phyloP scores from a whole-genome alignment of 2,329 filamentous ascomycete genomes.

The Bipolaris oryzae region DNA sequence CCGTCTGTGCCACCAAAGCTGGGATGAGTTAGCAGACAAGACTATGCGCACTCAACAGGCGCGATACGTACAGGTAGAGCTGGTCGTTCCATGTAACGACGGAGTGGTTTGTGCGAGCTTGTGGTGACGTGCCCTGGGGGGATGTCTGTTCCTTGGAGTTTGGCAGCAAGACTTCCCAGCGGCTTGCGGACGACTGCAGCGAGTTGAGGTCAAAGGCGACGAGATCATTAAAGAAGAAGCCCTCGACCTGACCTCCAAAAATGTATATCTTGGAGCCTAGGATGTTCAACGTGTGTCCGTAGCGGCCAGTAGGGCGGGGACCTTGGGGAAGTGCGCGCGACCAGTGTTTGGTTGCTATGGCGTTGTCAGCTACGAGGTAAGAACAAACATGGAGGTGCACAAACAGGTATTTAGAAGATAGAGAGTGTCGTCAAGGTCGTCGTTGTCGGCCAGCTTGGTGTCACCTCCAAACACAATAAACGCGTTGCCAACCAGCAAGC shows the following conservation, averaged over 20 bases:
- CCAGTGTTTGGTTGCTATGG: conserved; percentile 92
- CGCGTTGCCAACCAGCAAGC: conserved; percentile 93
- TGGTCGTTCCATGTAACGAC: conserved; percentile 91
- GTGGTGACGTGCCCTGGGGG: conserved; percentile 59
- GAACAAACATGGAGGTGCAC: conserved; percentile 43
- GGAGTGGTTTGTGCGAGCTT: conserved; percentile 92
- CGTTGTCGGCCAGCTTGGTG: conserved; percentile 93
- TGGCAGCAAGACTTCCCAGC: conserved; percentile 90
- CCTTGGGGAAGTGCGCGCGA: conserved; percentile 89
- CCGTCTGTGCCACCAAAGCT: conserved; percentile 98
- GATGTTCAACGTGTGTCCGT: conserved; percentile 96
- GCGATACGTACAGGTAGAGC: conserved; percentile 71
- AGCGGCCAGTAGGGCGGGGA: conserved; percentile 83
- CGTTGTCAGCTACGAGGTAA: conserved; percentile 35
- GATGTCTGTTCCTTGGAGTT: conserved; percentile 66
- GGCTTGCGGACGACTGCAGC: conserved; percentile 85
- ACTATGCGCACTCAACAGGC: conserved; percentile 57
- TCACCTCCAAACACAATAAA: conserved; percentile 99
- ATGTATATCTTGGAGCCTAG: conserved; percentile 96
- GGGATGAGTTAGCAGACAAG: conserved; percentile 19
- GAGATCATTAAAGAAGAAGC: conserved; percentile 97
- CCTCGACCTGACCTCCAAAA: conserved; percentile 96
- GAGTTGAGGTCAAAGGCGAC: conserved; percentile 95
- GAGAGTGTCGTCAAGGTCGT: conserved; percentile 90
- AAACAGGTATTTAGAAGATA: conserved; percentile 97